Conservation (phyloP, 345 rosid species). For the Clausena lansium region DNA sequence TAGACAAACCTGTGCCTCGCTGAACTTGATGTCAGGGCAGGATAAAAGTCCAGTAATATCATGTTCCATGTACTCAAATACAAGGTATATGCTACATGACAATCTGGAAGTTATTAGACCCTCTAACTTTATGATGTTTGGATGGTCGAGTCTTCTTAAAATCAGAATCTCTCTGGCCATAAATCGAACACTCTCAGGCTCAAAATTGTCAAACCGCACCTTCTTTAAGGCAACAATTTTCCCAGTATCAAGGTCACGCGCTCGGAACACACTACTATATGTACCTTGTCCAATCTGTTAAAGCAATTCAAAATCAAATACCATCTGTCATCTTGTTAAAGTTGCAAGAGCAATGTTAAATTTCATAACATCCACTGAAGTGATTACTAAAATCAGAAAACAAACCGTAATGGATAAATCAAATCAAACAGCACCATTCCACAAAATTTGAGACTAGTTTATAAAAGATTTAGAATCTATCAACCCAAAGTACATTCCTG, state of each 20-base stretch:
- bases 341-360: not conserved
- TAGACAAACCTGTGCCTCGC: constrained; percentile 76
- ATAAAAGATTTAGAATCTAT: not conserved
- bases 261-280: constrained; percentile 92
- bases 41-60: constrained; percentile 90
- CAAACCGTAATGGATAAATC: not conserved
- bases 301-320: constrained; percentile 14
- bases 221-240: constrained; percentile 91
- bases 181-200: constrained; percentile 97
- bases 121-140: constrained; percentile 84
- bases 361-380: not conserved
- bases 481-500: not conserved
- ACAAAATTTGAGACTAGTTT: not conserved
- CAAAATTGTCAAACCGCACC: constrained; percentile 91
- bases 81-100: constrained; percentile 84
- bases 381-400: not conserved
- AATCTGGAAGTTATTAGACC: constrained; percentile 83
- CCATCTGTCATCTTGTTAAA: not conserved
- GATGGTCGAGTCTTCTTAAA: constrained; percentile 87
- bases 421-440: constrained; percentile 1
- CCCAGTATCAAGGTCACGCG: constrained; percentile 74
- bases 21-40: constrained; percentile 76
- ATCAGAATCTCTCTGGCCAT: constrained; percentile 97
- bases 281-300: constrained; percentile 96
- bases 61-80: constrained; percentile 99